These are phyloP conservation scores for Xylaria polymorpha DNA, from an alignment of 2,329 filamentous ascomycete species.

Conservation along the genomic window DNA sequence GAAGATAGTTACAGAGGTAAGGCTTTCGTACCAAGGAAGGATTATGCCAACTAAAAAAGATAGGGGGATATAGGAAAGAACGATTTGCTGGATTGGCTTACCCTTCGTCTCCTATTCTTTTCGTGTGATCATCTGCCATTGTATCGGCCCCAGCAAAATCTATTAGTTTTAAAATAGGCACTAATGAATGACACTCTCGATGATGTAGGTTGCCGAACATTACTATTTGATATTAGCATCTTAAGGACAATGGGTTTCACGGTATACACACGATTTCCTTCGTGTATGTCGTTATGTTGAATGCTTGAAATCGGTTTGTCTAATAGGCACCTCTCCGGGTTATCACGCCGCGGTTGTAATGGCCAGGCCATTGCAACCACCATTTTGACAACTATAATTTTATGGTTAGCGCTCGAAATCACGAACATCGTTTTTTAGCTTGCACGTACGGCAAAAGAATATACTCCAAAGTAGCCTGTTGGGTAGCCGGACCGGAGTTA, in stretches of 20 bases:
- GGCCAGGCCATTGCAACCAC: neutral
- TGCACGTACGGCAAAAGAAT: slow-evolving; percentile 1
- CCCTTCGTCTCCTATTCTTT: slow-evolving; percentile 1
- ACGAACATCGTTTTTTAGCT: neutral
- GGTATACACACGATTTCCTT: neutral
- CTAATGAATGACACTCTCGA: neutral
- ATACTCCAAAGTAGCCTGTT: neutral
- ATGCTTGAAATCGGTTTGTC: neutral
- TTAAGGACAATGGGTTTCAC: neutral
- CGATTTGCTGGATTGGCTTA: neutral
- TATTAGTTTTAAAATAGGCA: slow-evolving; percentile 1
- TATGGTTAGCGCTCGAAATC: neutral
- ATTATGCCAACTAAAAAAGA: neutral
- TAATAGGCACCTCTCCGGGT: neutral
- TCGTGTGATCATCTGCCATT: neutral
- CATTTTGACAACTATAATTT: neutral
- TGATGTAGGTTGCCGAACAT: neutral
- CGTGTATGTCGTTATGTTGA: slow-evolving; percentile 6
- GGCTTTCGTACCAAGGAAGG: too few species aligned
- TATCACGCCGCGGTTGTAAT: neutral
- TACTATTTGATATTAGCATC: neutral
- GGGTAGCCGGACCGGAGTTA: neutral
- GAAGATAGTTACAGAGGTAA: too few species aligned
- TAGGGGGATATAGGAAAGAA: neutral
- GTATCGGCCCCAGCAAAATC: slow-evolving; percentile 3